These are phyloP conservation scores for Mallotus nudiflorus DNA, from an alignment of 345 rosid genomes.

Conservation along the genomic window DNA sequence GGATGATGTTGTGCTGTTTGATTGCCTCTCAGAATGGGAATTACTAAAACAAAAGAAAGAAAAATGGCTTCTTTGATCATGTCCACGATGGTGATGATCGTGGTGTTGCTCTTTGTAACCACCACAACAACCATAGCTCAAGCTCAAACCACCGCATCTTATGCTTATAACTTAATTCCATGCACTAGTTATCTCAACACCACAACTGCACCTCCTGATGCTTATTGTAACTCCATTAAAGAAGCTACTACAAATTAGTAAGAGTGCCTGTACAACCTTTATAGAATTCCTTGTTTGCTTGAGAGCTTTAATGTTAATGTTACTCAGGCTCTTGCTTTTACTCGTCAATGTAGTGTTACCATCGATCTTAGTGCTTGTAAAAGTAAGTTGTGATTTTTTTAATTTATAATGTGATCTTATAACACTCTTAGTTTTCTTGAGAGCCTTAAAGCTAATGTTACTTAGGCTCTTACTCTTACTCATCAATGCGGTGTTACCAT, in stretches of 20 bases:
- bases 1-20: too few species aligned
- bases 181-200: slow-evolving; percentile 36
- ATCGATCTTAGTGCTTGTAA: slow-evolving; percentile 44
- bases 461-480: too few species aligned
- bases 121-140: slow-evolving; percentile 15
- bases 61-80: slow-evolving; percentile 20
- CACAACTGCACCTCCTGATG: slow-evolving; percentile 38
- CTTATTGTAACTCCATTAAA: slow-evolving; percentile 56
- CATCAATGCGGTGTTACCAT: too few species aligned
- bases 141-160: slow-evolving; percentile 38
- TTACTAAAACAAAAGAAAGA: too few species aligned
- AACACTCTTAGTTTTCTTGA: too few species aligned
- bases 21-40: too few species aligned
- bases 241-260: slow-evolving; percentile 41
- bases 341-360: slow-evolving; percentile 36
- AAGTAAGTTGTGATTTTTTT: slow-evolving; percentile 23
- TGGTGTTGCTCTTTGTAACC: slow-evolving; percentile 11
- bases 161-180: slow-evolving; percentile 45
- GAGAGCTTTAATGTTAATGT: slow-evolving; percentile 20
- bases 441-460: too few species aligned
- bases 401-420: too few species aligned
- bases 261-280: slow-evolving; percentile 69
- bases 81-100: slow-evolving; percentile 25
- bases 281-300: slow-evolving; percentile 46
- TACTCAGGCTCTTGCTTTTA: slow-evolving; percentile 41